phyloP scores from a whole-genome alignment of 2,329 filamentous ascomycete species.

The Monosporascus sp. region DNA sequence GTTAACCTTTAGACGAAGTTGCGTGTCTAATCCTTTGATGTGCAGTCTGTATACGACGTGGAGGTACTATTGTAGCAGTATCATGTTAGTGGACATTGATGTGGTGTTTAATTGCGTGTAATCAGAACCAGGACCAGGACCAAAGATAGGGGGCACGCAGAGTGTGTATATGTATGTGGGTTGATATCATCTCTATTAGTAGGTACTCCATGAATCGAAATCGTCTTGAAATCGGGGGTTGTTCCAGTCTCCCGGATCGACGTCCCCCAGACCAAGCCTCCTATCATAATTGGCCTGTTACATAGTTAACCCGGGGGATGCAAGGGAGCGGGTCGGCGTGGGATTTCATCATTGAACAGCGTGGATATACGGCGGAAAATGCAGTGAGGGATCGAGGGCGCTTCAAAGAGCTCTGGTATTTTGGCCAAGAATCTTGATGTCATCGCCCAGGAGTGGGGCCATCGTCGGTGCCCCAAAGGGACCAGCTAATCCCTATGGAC shows the following conservation, averaged over 20 bases:
- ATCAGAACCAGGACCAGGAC: not conserved
- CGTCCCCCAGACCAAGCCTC: not conserved
- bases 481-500: too few relatives aligned
- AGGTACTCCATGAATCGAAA: not conserved
- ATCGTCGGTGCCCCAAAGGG: too few relatives aligned
- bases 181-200: not conserved
- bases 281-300: not conserved
- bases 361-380: not conserved
- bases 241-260: too few relatives aligned
- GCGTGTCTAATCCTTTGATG: too few relatives aligned
- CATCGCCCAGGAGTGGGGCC: not conserved
- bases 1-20: not conserved
- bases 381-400: not conserved
- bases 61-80: not conserved
- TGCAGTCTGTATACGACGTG: not conserved
- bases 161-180: not conserved
- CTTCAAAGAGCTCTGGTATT: not conserved
- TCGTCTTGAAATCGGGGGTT: not conserved
- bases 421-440: not conserved
- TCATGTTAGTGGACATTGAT: not conserved
- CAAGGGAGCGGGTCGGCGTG: not conserved
- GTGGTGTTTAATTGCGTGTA: not conserved
- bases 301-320: not conserved
- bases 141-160: not conserved
- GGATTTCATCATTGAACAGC: not conserved